These are phyloP conservation scores for Martiniozyma abietophila DNA, from an alignment of 805 yeast genomes.

Conservation along the genomic window DNA sequence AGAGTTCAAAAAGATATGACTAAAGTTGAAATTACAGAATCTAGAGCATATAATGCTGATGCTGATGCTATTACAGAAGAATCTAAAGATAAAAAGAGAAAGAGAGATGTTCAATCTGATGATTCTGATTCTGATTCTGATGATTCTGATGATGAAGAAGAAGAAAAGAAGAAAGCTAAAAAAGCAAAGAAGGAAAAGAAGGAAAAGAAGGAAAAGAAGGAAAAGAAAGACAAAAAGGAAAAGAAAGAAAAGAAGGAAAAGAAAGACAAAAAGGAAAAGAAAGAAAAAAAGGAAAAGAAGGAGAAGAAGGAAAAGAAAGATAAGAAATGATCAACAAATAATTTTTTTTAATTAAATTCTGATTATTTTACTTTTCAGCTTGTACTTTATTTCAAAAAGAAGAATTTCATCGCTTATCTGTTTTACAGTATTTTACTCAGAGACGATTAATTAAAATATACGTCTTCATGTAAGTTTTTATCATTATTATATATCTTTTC, in stretches of 20 bases:
- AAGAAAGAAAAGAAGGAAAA: constrained; percentile 19
- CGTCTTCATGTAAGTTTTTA: too few species aligned
- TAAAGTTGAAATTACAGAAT: constrained; percentile 79
- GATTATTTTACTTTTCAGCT: background rate
- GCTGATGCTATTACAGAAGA: constrained; percentile 47
- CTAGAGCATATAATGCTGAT: constrained; percentile 87
- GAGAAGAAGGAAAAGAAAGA: constrained; percentile 20
- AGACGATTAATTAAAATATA: too few species aligned
- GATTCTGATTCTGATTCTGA: constrained; percentile 22
- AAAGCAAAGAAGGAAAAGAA: constrained; percentile 17
- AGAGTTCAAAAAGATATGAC: constrained; percentile 73
- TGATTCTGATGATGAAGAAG: constrained; percentile 16
- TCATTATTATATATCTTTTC: too few species aligned
- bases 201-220: constrained; percentile 17
- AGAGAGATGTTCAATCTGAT: constrained; percentile 14
- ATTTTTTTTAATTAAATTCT: background rate
- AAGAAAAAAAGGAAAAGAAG: constrained; percentile 25
- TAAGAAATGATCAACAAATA: too few species aligned
- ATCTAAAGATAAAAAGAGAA: constrained; percentile 15
- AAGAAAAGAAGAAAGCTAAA: constrained; percentile 18
- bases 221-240: constrained; percentile 19
- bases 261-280: constrained; percentile 26
- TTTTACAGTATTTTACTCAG: too few species aligned
- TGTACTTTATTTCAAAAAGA: background rate
- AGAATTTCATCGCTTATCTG: too few species aligned